These are phyloP conservation scores for Rhododendron henanense DNA, from an alignment of 148 eudicot species.

Conservation along the genomic window DNA sequence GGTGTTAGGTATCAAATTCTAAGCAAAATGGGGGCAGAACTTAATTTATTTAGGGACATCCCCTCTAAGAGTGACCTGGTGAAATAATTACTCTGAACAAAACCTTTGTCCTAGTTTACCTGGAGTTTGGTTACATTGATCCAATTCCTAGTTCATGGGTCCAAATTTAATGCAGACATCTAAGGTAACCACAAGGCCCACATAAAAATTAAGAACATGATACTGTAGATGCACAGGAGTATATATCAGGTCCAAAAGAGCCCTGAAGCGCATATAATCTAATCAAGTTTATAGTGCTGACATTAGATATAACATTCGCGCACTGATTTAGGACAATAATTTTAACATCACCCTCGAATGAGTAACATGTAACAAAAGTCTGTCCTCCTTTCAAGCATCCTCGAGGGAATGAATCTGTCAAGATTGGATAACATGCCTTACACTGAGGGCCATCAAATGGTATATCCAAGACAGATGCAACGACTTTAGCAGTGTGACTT, in stretches of 20 bases:
- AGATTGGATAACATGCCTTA: slow-evolving; percentile 41
- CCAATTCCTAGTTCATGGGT: neutral
- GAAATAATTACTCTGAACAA: neutral
- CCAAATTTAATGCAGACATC: neutral
- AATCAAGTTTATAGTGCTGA: neutral
- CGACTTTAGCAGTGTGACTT: slow-evolving; percentile 72
- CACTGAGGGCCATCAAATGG: slow-evolving; percentile 80
- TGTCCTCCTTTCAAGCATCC: neutral
- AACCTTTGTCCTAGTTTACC: neutral
- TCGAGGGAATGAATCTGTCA: slow-evolving; percentile 5
- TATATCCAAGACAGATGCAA: slow-evolving; percentile 69
- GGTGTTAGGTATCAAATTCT: neutral
- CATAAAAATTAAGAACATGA: neutral
- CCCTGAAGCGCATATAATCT: neutral
- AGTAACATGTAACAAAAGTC: neutral
- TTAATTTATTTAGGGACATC: neutral
- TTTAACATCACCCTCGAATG: neutral
- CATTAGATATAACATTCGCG: neutral
- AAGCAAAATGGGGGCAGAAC: neutral
- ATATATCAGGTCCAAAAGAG: neutral
- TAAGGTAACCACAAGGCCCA: neutral
- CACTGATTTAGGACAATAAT: no score
- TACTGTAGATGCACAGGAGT: neutral
- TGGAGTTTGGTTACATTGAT: neutral
- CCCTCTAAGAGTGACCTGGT: neutral